Evolutionary conservation across 257 asterid genomes (phyloP), one percentile per base, ranked within the genome.

Genomic region (Coffea eugenioides): DNA sequence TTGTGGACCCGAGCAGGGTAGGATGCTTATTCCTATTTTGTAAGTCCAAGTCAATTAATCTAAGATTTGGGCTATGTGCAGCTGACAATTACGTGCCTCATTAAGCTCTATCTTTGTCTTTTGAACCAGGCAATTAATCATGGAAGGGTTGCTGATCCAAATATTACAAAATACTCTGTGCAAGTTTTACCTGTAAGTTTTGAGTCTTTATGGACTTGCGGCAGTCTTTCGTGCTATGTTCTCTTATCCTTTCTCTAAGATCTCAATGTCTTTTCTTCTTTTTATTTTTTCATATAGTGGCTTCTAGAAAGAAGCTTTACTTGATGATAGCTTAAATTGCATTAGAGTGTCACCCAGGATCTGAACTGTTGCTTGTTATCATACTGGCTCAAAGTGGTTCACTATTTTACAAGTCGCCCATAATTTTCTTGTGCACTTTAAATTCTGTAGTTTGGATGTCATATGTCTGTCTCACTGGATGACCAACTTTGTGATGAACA

Each of bases 151-250:
- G 88, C 84, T 84, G 99, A 93, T 86, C 97, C 93, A 70, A 95
- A 86, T 87, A 81, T 84, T 79, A 92, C 93, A 72, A 93, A 90
- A 82, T 95, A 95, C 81, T 79, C 98, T 2, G 94, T 90, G 71
- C 89, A 86, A 87, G 94, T 95, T 80, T 85, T 95, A 83, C 97
- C 98, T 15, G 99, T 95, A 87, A 92, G 97, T 88, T 81, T 64
- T 70, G 76, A 75, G 67, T 39, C 59, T 81, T 18, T 23, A 57
- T n/a, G 20, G 23, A 20, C 8, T 70, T 8, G 20, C 27, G 65
- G 18, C 69, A 27, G 23, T 14, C 43, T 6, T 62, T 69, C 8
- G 15, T 67, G 71, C 46, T 67, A 27, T 67, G 18, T 31, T 39
- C 69, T 18, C 21, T 57, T 57, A 54, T 54, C 23, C 5, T 54